Evolutionary conservation across 345 rosid genomes (phyloP).

Genomic region (Salix exigua): DNA sequence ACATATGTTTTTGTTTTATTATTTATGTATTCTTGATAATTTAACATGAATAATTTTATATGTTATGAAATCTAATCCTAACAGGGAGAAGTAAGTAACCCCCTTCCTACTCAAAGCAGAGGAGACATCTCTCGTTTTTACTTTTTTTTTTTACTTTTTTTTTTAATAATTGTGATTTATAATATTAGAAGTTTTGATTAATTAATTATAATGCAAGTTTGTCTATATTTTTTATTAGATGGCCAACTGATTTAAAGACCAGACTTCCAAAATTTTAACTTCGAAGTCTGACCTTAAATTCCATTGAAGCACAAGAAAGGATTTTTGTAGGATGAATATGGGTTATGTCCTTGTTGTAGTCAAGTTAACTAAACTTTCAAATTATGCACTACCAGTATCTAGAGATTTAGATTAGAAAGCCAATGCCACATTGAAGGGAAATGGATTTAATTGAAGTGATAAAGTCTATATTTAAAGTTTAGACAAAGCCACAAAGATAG

Average conservation of each 20-base stretch:
- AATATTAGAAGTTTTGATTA: too few relatives aligned
- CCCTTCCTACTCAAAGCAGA: neutral
- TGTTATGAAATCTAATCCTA: too few relatives aligned
- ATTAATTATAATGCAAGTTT: neutral
- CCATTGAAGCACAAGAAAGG: neutral
- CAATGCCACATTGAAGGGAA: neutral
- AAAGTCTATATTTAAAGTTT: too few relatives aligned
- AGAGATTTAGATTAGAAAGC: neutral
- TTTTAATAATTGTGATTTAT: neutral
- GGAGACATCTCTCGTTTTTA: neutral
- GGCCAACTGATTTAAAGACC: neutral
- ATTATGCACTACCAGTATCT: neutral
- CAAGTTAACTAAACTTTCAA: neutral
- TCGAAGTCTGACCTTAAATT: neutral
- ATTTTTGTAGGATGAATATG: neutral
- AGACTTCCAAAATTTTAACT: too few relatives aligned
- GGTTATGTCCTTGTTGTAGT: neutral
- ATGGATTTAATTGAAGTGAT: neutral
- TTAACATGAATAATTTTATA: too few relatives aligned
- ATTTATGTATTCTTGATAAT: too few relatives aligned
- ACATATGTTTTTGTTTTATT: too few relatives aligned
- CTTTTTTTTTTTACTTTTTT: too few relatives aligned
- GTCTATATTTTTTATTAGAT: neutral
- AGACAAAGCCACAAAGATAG: neutral
- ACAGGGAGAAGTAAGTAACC: conserved; percentile 47